Base-by-base conservation (phyloP, 495 filamentous ascomycete genomes). In the Penicillium cataractarum region DNA sequence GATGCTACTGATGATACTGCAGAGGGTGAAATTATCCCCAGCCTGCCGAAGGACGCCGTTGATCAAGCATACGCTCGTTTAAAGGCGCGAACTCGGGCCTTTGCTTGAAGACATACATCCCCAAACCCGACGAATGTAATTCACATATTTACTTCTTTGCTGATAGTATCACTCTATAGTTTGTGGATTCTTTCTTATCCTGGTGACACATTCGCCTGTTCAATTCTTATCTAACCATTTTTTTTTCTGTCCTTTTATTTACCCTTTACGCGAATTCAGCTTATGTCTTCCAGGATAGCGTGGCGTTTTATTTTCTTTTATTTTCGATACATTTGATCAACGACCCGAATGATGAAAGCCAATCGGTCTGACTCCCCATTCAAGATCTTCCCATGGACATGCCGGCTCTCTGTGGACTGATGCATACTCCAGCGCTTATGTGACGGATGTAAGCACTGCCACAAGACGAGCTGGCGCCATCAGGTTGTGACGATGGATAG, bases 31-130 rank as follows among this genome's bases (percentile, higher is more conserved):
- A 68, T 77, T 57, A 80, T 86, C 15, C 86, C 87, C 5, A 76
- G 81, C 33, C 60, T 89, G 15, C 82, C 81, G 13, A 82, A 81
- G 65, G 75, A 80, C 15, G 76, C 86, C 12, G 74, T 89, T 22
- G 84, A 88, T 39, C 74, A 79, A 42, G 86, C 86, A 31, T 70
- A 83, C 56, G 67, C 68, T 10, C 73, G 77, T 24, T 42, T 80
- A 21, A 75, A 77, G 54, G 70, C 69, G 35, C 67, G 75, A 61
- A 71, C 60, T 15, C 60, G 52, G 15, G 40, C 58, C 31, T 65
- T 63, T 53, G 51, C 40, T 6, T 59, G 51, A 62, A 12, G 5
- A 32, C 10, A 10, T 6, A 17, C 42, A n/a, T 17, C 31, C 26
- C 27, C 22, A 32, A n/a, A 39, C 24, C 39, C 26, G 9, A 15